Conservation (phyloP, 345 rosid genomes). For the Eutrema yunnanense region DNA sequence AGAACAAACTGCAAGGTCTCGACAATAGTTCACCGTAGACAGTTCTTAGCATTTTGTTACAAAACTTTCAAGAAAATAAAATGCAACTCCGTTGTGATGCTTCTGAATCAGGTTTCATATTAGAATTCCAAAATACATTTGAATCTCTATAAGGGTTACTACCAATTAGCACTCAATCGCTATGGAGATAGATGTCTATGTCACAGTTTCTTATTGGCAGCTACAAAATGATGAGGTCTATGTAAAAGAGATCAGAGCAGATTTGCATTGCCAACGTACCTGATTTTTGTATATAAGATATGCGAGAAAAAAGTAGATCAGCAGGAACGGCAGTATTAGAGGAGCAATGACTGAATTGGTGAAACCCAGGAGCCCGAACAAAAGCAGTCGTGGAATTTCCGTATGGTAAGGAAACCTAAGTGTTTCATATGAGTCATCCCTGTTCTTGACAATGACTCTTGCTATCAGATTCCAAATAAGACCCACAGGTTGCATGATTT, state of each 20-base stretch:
- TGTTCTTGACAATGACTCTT: conserved; percentile 38
- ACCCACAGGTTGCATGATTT: conserved; percentile 60
- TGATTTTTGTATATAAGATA: conserved; percentile 74
- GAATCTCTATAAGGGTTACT: not conserved
- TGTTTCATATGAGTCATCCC: conserved; percentile 36
- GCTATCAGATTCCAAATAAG: conserved; percentile 46
- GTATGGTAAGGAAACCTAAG: conserved; percentile 75
- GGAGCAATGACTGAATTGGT: conserved; percentile 83
- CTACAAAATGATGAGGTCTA: not conserved
- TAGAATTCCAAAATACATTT: not conserved
- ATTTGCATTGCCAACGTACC: not conserved
- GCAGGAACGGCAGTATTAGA: conserved; percentile 67
- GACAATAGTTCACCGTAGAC: too few species aligned
- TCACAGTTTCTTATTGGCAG: not conserved
- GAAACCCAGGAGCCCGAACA: conserved; percentile 86
- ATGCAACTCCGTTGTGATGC: too few species aligned
- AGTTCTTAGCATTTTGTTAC: too few species aligned
- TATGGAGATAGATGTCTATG: not conserved
- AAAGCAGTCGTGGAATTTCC: conserved; percentile 74
- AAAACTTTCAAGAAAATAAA: too few species aligned
- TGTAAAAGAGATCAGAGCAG: conserved; percentile 1
- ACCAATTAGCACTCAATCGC: not conserved
- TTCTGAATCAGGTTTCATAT: too few species aligned
- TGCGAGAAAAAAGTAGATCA: conserved; percentile 64
- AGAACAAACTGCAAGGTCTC: too few species aligned